A percentile compares a stretch with the other conserved stretches of the same genome.
Evolutionary conservation across 2,329 filamentous ascomycete species (phyloP).

Genomic region (Beauveria medogensis): DNA sequence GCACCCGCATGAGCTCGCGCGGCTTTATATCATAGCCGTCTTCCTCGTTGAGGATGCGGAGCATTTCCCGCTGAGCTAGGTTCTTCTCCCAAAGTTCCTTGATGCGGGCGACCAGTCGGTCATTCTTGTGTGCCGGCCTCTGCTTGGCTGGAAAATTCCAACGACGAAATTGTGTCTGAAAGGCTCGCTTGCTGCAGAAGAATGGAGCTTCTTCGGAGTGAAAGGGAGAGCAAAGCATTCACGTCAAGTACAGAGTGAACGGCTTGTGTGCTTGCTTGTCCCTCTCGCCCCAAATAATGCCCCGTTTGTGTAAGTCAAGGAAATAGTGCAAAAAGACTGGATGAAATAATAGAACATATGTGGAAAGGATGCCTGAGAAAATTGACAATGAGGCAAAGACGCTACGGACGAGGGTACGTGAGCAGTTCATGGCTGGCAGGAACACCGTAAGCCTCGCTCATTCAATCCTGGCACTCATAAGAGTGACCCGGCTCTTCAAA

Average conservation of each 20-base stretch:
- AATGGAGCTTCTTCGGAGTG: constrained; percentile 7
- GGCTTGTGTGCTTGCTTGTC: background rate
- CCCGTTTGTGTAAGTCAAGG: constrained; percentile 14
- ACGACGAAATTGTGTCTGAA: constrained; percentile 66
- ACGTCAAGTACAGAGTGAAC: background rate
- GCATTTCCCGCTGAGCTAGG: constrained; percentile 63
- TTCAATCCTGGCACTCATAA: background rate
- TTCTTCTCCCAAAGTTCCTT: constrained; percentile 74
- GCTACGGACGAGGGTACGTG: background rate
- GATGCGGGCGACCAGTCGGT: constrained; percentile 57
- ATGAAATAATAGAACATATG: background rate
- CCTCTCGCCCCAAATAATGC: constrained; percentile 2
- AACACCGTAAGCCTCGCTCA: background rate
- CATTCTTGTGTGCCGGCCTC: constrained; percentile 63
- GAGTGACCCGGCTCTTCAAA: background rate
- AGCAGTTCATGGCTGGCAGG: background rate
- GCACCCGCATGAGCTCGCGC: constrained; percentile 61
- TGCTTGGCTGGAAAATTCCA: constrained; percentile 76
- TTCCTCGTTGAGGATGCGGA: constrained; percentile 59
- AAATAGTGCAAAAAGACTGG: background rate
- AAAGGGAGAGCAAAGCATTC: constrained; percentile 1
- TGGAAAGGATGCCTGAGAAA: background rate
- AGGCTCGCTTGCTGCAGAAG: constrained; percentile 59
- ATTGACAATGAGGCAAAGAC: background rate
- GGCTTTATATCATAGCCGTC: constrained; percentile 64